Conservation (phyloP, 306 rosid genomes). For the Castanea crenata region DNA sequence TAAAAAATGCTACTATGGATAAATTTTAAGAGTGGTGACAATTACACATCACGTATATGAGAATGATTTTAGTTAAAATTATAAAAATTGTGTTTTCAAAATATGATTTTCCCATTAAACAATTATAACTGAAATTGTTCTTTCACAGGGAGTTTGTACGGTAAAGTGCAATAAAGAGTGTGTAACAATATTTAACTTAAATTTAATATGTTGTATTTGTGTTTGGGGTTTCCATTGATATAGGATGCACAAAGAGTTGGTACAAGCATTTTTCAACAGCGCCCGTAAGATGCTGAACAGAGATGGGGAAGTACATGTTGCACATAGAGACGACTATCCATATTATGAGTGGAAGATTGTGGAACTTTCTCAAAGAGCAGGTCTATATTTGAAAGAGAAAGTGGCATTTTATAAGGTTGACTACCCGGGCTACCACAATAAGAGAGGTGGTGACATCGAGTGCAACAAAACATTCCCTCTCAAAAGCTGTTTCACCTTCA, state of each 20-base stretch:
- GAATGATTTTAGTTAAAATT: too few relatives aligned
- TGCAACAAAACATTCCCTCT: constrained; percentile 25
- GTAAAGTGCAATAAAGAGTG: too few relatives aligned
- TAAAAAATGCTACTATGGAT: too few relatives aligned
- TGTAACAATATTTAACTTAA: too few relatives aligned
- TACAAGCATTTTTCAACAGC: constrained; percentile 15
- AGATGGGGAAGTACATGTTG: constrained; percentile 28
- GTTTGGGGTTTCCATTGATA: neutral
- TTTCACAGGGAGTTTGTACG: fast-evolving
- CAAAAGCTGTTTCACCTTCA: constrained; percentile 21
- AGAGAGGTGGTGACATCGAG: constrained; percentile 19
- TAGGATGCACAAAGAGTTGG: constrained; percentile 24
- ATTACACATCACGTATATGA: too few relatives aligned
- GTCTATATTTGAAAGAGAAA: constrained; percentile 11
- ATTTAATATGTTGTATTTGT: too few relatives aligned
- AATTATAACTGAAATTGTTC: too few relatives aligned
- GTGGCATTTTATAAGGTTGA: neutral
- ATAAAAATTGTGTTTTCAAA: too few relatives aligned
- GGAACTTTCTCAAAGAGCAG: constrained; percentile 3
- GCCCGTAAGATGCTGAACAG: constrained; percentile 1
- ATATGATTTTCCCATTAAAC: too few relatives aligned
- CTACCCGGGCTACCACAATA: constrained; percentile 29
- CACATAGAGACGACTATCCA: constrained; percentile 27
- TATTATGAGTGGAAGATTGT: constrained; percentile 22
- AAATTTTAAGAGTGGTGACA: too few relatives aligned